Evolutionary conservation across 1,139 yeast genomes (phyloP), one percentile per base, ranked within the genome.

Genomic region (Hyphopichia buzzinii): DNA sequence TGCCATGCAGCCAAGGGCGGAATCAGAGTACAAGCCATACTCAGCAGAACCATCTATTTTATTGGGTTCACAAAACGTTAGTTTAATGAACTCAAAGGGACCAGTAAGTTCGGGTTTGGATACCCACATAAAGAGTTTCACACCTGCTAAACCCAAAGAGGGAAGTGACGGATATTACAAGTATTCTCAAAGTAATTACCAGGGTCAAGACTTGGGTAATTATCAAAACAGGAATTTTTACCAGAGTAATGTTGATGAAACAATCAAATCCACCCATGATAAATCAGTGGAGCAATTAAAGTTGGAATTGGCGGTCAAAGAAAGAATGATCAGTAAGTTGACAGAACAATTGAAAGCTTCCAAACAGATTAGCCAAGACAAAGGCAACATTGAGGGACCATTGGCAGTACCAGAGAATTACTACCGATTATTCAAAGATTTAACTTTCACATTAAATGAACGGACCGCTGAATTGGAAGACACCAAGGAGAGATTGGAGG

Each of bases 401-500:
- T 19, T 25, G 29, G 41, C 36, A 11, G 48, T 72, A 29, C 77
- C 78, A 2, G 59, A 59, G 31, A 72, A 70, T 38, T 73, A 74
- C 42, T 69, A 64, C 46, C 71, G 71, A 39, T 48, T 76, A 30
- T 78, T 74, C 48, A 64, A 64, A 41, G 76, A 76, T 43, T 62
- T 80, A 48, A 65, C 79, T 4, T 64, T 62, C 38, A 64, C 76
- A n/a, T 60, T 80, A 36, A 70, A 69, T 35, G 68, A 67, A 27
- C 77, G 78, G 36, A 76, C 75, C 24, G 54, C 58, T 16, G 87
- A 84, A 47, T 63, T 84, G 39, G 72, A 72, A 12, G 81, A 78
- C 22, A 75, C 87, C 3, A 82, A 80, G 43, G 52, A 63, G 19
- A 68, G 84, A 44, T 62, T 85, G 34, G 94, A 85, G 49, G 73